A percentile compares a stretch with the other conserved stretches of the same genome.
phyloP scores from a whole-genome alignment of 345 rosid species.

The Citrus australasica region DNA sequence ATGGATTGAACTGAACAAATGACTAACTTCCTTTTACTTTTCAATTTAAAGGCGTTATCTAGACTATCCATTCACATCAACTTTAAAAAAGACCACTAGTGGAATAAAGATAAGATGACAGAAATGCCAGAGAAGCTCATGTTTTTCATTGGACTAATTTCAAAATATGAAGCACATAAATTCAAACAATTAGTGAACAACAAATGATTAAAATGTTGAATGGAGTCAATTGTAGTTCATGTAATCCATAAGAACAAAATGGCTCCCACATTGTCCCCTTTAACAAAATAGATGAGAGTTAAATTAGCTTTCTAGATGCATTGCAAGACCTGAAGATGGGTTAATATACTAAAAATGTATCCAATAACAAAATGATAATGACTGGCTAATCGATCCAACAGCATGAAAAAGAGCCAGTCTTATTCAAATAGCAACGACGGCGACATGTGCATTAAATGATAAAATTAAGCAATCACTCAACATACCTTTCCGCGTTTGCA shows the following conservation, averaged over 20 bases:
- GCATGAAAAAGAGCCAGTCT: background rate
- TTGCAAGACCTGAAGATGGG: background rate
- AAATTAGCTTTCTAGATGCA: background rate
- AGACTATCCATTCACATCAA: background rate
- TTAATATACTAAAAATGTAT: background rate
- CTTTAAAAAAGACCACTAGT: background rate
- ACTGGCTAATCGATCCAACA: background rate
- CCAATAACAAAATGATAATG: background rate
- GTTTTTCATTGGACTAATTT: background rate
- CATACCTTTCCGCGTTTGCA: constrained; percentile 88
- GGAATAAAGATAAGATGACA: background rate
- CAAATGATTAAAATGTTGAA: background rate
- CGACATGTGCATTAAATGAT: background rate
- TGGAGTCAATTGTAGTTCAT: background rate
- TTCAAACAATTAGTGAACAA: background rate
- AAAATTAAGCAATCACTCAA: background rate
- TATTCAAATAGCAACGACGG: background rate
- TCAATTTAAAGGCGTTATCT: background rate
- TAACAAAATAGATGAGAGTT: background rate
- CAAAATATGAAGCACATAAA: background rate
- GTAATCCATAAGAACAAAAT: background rate
- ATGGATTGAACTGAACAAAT: background rate
- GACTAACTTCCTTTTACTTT: background rate
- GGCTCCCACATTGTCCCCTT: background rate
- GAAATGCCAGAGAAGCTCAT: background rate